Evolutionary conservation across 768 basidiomycete species (phyloP).

Genomic region (Russula ochroleuca): DNA sequence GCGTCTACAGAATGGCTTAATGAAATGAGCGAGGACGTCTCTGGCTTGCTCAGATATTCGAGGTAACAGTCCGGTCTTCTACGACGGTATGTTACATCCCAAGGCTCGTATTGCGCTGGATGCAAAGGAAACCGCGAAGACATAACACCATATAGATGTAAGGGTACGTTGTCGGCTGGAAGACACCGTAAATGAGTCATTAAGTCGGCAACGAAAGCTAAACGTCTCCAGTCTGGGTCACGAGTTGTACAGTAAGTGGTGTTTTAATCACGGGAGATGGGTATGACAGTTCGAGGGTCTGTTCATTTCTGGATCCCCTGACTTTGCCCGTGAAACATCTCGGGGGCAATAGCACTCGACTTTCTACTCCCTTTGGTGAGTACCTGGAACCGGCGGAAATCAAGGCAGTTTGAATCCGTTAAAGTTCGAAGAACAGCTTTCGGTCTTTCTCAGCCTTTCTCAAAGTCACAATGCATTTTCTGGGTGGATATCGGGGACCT

Average conservation of each 20-base stretch:
- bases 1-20: neutral
- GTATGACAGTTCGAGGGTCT: constrained; percentile 72
- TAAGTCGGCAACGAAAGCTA: constrained; percentile 67
- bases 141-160: constrained; percentile 60
- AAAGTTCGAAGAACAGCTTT: constrained; percentile 52
- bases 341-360: neutral
- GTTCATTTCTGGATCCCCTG: constrained; percentile 67
- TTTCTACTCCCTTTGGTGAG: neutral
- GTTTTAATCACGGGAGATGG: constrained; percentile 55
- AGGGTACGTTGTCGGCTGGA: constrained; percentile 54
- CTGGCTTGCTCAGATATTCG: neutral
- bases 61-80: neutral
- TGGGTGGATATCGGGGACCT: constrained; percentile 47
- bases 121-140: constrained; percentile 78
- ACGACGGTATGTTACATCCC: constrained; percentile 1
- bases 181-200: constrained; percentile 86
- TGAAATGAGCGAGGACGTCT: neutral
- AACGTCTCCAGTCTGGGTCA: constrained; percentile 55
- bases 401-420: constrained; percentile 78
- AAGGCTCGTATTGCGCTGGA: constrained; percentile 78
- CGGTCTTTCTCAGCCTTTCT: neutral
- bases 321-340: constrained; percentile 39
- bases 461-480: constrained; percentile 61
- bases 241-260: constrained; percentile 38
- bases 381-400: constrained; percentile 37